Conservation (phyloP, 2,329 filamentous ascomycete genomes). For the Taxawa tesnikishii region DNA sequence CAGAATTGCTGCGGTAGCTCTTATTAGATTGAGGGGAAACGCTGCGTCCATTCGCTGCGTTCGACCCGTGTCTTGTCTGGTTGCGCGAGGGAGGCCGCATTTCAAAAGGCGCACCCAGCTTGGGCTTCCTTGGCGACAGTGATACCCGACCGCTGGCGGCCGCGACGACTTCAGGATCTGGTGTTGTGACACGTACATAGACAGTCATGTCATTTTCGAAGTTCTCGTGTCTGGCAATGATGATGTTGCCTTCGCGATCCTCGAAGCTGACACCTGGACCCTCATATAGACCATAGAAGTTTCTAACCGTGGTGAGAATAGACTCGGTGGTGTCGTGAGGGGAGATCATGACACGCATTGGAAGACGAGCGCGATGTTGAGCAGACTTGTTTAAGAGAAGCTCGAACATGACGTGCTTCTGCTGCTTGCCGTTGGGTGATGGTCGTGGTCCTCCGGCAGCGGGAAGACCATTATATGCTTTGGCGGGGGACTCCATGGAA, state of each 20-base stretch:
- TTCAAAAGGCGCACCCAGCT: constrained; percentile 51
- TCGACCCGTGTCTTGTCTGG: constrained; percentile 56
- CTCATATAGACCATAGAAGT: constrained; percentile 94
- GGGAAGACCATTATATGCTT: constrained; percentile 1
- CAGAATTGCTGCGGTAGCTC: constrained; percentile 67
- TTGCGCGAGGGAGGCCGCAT: constrained; percentile 49
- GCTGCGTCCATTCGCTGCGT: constrained; percentile 64
- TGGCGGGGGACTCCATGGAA: constrained; percentile 3
- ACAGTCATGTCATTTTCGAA: constrained; percentile 86
- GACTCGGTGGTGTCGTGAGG: constrained; percentile 95
- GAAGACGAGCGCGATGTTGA: constrained; percentile 60
- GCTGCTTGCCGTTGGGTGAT: constrained; percentile 24
- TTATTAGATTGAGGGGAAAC: constrained; percentile 57
- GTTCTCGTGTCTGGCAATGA: constrained; percentile 95
- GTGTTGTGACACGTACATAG: constrained; percentile 52
- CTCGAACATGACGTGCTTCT: constrained; percentile 70
- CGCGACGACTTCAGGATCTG: constrained; percentile 24
- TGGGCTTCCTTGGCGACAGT: constrained; percentile 39
- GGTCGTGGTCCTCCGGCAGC: constrained; percentile 10
- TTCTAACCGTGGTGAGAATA: constrained; percentile 96
- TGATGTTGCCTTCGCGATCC: constrained; percentile 73
- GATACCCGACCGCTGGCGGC: constrained; percentile 7
- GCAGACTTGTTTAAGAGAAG: constrained; percentile 57
- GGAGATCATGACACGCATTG: constrained; percentile 83
- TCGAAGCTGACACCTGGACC: constrained; percentile 83